Percentiles rank a stretch among this genome's conserved stretches.
phyloP scores from a whole-genome alignment of 495 filamentous ascomycete genomes.

The Beverwykella pulmonaria region DNA sequence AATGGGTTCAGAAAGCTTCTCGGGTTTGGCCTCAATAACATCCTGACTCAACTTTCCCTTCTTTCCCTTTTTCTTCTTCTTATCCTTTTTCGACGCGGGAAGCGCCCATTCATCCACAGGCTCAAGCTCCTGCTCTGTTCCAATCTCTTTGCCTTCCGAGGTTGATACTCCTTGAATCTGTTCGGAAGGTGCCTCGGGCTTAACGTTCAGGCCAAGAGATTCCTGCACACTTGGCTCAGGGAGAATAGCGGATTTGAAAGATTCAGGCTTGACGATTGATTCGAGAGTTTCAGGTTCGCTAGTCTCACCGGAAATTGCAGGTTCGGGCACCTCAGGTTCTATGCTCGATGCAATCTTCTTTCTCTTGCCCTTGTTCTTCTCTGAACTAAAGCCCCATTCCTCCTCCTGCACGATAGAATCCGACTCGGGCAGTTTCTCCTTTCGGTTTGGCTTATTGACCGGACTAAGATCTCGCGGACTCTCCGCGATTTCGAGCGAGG shows the following conservation, averaged over 20 bases:
- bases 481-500: background rate
- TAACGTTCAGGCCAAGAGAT: background rate
- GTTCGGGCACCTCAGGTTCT: background rate
- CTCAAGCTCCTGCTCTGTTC: background rate
- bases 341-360: conserved; percentile 8
- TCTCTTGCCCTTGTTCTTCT: conserved; percentile 22
- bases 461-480: background rate
- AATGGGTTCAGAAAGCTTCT: no score
- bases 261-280: background rate
- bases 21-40: background rate
- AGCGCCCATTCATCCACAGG: background rate
- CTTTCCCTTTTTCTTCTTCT: conserved; percentile 6
- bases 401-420: background rate
- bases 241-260: background rate
- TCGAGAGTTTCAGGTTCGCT: background rate
- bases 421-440: background rate
- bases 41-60: background rate
- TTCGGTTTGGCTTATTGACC: background rate
- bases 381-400: conserved; percentile 12
- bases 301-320: background rate
- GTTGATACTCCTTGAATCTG: background rate
- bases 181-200: background rate
- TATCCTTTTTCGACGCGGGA: background rate
- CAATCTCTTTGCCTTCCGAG: background rate
- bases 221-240: background rate